Conservation (phyloP, 1,284 basidiomycete genomes). For the Trichosporon coremiiforme region DNA sequence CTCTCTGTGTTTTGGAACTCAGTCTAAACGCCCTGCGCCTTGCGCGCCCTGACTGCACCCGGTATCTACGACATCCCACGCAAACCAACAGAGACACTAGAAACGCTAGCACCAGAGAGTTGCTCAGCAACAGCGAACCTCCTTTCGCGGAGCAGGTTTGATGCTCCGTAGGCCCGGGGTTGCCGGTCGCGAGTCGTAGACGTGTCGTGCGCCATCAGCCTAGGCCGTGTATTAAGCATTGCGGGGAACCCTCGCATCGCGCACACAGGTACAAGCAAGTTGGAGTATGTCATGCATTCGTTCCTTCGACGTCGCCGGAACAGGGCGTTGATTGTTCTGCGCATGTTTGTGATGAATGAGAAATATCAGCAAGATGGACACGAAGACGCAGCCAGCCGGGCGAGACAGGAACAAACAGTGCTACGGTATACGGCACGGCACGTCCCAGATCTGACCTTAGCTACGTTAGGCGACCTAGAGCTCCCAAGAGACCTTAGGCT, state of each 20-base stretch:
- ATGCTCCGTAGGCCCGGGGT: neutral
- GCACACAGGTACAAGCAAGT: neutral
- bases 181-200: no score
- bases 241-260: neutral
- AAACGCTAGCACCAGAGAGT: neutral
- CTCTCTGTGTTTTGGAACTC: constrained; percentile 14
- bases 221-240: neutral
- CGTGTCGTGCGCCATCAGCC: no score
- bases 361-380: neutral
- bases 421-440: constrained; percentile 1
- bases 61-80: constrained; percentile 16
- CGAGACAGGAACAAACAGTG: neutral
- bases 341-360: neutral
- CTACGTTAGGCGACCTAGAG: neutral
- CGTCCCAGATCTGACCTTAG: neutral
- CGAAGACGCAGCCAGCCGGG: no score
- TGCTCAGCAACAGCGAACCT: neutral
- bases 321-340: neutral
- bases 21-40: neutral
- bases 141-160: neutral
- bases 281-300: neutral
- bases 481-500: no score
- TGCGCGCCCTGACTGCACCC: neutral
- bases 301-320: neutral
- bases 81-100: neutral